These are phyloP conservation scores for Coniochaeta sp. DNA, from an alignment of 2,329 filamentous ascomycete species.

Conservation along the genomic window DNA sequence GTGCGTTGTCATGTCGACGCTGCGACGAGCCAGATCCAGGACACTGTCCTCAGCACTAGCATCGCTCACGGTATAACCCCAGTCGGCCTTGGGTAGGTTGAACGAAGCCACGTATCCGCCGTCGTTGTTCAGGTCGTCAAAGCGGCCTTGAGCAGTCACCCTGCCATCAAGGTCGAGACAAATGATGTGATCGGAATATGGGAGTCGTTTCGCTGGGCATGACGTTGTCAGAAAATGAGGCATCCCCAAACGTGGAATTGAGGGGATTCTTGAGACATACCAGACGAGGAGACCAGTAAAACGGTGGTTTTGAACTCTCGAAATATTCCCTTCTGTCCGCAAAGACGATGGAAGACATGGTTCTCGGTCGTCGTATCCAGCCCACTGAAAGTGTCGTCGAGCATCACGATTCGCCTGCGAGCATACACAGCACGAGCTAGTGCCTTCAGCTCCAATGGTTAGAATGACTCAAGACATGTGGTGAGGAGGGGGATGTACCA, in stretches of 20 bases:
- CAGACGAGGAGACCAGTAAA: constrained; percentile 34
- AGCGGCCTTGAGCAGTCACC: constrained; percentile 27
- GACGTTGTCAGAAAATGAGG: constrained; percentile 12
- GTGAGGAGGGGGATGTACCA: constrained; percentile 11
- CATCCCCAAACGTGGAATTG: not conserved
- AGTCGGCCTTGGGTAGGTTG: constrained; percentile 10
- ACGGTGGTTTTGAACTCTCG: constrained; percentile 28
- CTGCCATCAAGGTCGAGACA: constrained; percentile 20
- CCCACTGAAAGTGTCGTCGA: constrained; percentile 40
- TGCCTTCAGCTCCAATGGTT: constrained; percentile 17
- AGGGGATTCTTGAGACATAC: constrained; percentile 22
- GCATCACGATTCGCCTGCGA: constrained; percentile 26
- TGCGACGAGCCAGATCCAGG: not conserved
- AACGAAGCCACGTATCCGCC: constrained; percentile 17
- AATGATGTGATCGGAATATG: constrained; percentile 32
- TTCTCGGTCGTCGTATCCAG: constrained; percentile 36
- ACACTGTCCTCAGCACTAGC: constrained; percentile 2
- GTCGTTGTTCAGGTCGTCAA: constrained; percentile 7
- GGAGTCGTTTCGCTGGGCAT: constrained; percentile 25
- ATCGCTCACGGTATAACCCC: constrained; percentile 5
- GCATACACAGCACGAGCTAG: constrained; percentile 41
- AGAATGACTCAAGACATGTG: not conserved
- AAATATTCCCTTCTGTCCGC: constrained; percentile 33
- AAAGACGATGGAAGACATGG: constrained; percentile 31
- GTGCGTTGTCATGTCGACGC: not conserved